Conservation (phyloP, 331 rosid species). For the Phaseolus coccineus region DNA sequence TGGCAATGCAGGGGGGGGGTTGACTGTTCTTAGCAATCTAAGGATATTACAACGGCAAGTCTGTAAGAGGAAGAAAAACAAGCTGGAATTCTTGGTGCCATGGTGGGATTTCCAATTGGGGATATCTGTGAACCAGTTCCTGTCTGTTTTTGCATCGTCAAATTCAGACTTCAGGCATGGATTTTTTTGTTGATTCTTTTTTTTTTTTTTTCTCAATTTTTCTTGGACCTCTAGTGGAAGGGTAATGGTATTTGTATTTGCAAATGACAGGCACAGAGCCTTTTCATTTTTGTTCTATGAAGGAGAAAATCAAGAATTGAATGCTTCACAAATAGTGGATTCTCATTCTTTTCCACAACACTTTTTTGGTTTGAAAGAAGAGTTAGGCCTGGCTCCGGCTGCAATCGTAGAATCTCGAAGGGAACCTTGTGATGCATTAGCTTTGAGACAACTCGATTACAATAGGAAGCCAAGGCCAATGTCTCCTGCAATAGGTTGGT, state of each 20-base stretch:
- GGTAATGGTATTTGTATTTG: slow-evolving; percentile 36
- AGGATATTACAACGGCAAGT: slow-evolving; percentile 88
- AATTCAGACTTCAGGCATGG: slow-evolving; percentile 86
- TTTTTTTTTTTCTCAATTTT: neutral
- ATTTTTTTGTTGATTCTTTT: neutral
- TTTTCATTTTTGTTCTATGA: slow-evolving; percentile 84
- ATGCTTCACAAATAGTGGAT: slow-evolving; percentile 80
- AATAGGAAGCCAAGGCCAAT: slow-evolving; percentile 66
- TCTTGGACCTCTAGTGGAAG: neutral
- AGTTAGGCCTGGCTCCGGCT: slow-evolving; percentile 90
- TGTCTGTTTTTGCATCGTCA: slow-evolving; percentile 85
- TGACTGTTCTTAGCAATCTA: slow-evolving; percentile 90
- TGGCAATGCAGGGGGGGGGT: slow-evolving; percentile 84
- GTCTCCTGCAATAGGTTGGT: slow-evolving; percentile 77
- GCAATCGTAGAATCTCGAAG: slow-evolving; percentile 74
- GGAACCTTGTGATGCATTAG: slow-evolving; percentile 70
- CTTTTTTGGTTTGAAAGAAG: slow-evolving; percentile 70
- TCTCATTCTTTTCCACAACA: slow-evolving; percentile 94
- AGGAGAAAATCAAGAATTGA: slow-evolving; percentile 90
- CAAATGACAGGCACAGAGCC: slow-evolving; percentile 77
- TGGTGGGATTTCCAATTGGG: slow-evolving; percentile 99
- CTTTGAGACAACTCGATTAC: slow-evolving; percentile 73
- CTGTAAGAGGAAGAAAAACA: slow-evolving; percentile 76
- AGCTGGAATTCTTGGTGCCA: slow-evolving; percentile 89
- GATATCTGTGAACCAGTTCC: slow-evolving; percentile 86